Base-by-base conservation (phyloP, 208 protist species). In the Acanthamoeba rhysodes region DNA sequence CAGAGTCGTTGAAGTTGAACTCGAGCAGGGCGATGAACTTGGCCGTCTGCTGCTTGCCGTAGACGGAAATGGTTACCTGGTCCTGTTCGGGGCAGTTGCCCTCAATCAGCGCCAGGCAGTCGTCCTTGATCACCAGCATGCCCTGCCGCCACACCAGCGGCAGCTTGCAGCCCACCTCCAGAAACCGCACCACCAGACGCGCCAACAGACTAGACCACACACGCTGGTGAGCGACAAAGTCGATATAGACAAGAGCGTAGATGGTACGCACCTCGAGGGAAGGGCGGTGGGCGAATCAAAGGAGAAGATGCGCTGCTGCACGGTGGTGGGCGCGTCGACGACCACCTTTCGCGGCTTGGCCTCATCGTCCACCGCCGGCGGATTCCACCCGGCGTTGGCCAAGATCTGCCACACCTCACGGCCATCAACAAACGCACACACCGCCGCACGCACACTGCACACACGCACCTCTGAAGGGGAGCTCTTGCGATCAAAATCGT, bases 1-100 rank as follows among this genome's bases (percentile, higher is more conserved):
- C 64, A 0, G n/a, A 7, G 55, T 93, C 87, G 87, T 93, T 93
- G 55, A 93, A 74, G 55, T 93, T 41, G 64, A 93, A 93, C 37
- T 68, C 41, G 34, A 93, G 59, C 87, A 93, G 12, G 50, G 16
- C 9, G 41, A 41, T 29, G 41, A 93, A 57, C 87, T 76, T 93
- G 55, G 34, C 59, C 37, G 32, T 66, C 53, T 70, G n/a, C 70
- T 29, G 22, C 59, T 62, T 55, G 27, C 82, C 82, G 29, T 53
- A 90, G 37, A 90, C 37, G 27, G 82, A 9, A 2, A 90, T 55
- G 14, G 48, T 53, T 3, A 90, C 20, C 74, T 82, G 74, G 74
- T 82, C 70, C 70, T 34, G 16, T 8, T 34, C 70, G 32, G 29
- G n/a, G n/a, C 70, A n/a, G 70, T 72, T 72, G 22, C 29, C 66